Conservation (phyloP, 2,329 filamentous ascomycete species). For the Talaromyces sp. region DNA sequence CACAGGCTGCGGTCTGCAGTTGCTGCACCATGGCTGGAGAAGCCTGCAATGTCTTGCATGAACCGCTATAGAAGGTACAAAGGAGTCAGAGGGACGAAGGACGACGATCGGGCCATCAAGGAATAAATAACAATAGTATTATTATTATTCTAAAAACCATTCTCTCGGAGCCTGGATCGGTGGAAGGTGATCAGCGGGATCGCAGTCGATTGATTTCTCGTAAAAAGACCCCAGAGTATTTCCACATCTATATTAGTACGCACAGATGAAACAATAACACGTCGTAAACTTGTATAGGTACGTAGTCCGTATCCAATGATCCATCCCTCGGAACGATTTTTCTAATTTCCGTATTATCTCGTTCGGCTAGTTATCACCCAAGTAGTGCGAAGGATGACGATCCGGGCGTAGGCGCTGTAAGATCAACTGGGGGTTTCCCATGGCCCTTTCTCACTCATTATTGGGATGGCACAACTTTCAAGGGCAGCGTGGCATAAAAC, state of each 20-base stretch:
- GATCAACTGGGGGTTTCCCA: no score
- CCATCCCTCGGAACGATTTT: not conserved
- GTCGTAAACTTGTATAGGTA: no score
- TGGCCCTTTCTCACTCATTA: not conserved
- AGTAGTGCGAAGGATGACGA: not conserved
- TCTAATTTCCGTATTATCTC: no score
- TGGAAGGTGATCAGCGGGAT: not conserved
- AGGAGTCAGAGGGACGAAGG: not conserved
- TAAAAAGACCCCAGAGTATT: not conserved
- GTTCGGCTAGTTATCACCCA: not conserved
- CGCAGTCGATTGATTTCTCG: not conserved
- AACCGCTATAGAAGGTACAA: not conserved
- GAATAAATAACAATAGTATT: not conserved
- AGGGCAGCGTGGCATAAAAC: not conserved
- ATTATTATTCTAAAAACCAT: not conserved
- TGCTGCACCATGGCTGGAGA: not conserved
- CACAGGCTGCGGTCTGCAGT: conserved; percentile 2
- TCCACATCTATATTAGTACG: not conserved
- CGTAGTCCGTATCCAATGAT: no score
- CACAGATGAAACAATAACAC: not conserved
- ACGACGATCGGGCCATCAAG: not conserved
- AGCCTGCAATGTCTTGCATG: not conserved
- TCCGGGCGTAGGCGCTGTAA: not conserved
- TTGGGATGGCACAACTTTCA: not conserved
- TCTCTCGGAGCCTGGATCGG: not conserved